Percentiles rank a stretch among this genome's conserved stretches.
These are phyloP conservation scores for Diaporthe nobilis DNA, from an alignment of 2,329 filamentous ascomycete genomes.

Conservation along the genomic window DNA sequence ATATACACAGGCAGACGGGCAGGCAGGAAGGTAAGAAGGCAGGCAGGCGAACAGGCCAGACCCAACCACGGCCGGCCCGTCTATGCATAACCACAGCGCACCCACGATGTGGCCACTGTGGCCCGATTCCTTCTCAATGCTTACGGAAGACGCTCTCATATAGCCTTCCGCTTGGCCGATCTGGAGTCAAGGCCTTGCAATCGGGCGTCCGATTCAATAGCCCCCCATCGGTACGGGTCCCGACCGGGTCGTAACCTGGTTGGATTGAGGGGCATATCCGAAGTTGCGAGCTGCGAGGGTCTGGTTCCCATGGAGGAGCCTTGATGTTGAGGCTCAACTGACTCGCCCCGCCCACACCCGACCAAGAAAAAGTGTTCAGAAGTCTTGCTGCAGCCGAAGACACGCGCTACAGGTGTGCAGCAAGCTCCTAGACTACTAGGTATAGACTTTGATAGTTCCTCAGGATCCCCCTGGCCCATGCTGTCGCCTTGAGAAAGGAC, in stretches of 20 bases:
- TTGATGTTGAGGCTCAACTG: slow-evolving; percentile 37
- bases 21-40: neutral
- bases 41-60: neutral
- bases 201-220: slow-evolving; percentile 20
- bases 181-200: neutral
- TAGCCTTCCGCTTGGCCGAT: neutral
- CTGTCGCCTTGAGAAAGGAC: neutral
- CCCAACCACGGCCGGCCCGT: slow-evolving; percentile 1
- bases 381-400: neutral
- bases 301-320: neutral
- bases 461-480: neutral
- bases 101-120: slow-evolving; percentile 29
- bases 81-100: neutral
- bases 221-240: slow-evolving; percentile 13
- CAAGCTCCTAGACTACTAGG: neutral
- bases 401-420: neutral
- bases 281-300: neutral
- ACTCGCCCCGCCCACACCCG: slow-evolving; percentile 20
- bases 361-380: neutral
- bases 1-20: neutral
- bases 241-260: neutral
- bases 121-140: neutral
- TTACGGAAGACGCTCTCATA: neutral
- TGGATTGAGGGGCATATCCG: neutral
- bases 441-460: neutral